phyloP scores from a whole-genome alignment of 805 yeast genomes.

The Starmera dryadoides region DNA sequence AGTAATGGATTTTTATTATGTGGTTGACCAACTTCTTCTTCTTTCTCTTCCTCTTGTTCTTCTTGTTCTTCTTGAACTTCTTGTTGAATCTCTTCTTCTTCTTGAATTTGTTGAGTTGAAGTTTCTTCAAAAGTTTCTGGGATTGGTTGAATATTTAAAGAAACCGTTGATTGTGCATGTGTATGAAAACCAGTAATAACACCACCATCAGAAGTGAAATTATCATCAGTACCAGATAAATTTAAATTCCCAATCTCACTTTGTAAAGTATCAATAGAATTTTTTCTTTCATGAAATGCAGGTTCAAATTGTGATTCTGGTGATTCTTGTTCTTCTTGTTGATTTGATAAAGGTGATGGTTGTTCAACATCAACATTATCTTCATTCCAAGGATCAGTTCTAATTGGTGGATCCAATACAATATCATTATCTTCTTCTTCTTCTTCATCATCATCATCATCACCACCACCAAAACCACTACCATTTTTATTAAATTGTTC shows the following conservation, averaged over 20 bases:
- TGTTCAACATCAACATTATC: too few relatives aligned
- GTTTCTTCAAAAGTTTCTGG: neutral
- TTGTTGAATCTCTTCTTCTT: neutral
- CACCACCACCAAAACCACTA: neutral
- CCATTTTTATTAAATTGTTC: conserved; percentile 4
- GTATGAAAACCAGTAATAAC: too few relatives aligned
- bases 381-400: neutral
- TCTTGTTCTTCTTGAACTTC: neutral
- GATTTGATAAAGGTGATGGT: too few relatives aligned
- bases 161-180: too few relatives aligned
- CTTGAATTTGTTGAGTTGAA: conserved; percentile 1
- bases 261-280: neutral
- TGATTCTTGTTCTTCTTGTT: neutral
- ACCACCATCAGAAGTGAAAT: conserved; percentile 9
- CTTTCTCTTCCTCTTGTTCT: neutral
- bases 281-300: neutral
- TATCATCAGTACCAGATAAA: conserved; percentile 18
- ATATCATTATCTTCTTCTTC: too few relatives aligned
- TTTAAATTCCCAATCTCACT: conserved; percentile 7
- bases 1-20: conserved; percentile 1
- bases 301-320: neutral
- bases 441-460: neutral
- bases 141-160: conserved; percentile 2
- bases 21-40: neutral
- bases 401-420: too few relatives aligned